Base-by-base conservation (phyloP, 2,329 filamentous ascomycete genomes). In the Venturia nashicola region DNA sequence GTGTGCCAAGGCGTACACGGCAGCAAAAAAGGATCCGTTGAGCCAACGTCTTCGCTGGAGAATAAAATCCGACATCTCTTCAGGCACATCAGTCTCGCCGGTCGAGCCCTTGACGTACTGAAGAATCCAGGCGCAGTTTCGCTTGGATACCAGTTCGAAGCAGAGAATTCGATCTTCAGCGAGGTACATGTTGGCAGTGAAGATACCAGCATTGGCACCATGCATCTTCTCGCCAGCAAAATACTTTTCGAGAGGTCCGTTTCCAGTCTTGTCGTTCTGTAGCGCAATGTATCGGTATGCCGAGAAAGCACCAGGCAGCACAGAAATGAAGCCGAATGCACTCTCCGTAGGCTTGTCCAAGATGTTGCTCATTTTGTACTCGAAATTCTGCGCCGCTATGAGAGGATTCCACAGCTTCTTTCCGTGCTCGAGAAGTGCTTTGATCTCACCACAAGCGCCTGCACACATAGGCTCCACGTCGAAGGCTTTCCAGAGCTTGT, bases 321-420 rank as follows among this genome's bases (percentile, higher is more conserved):
- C 94, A 55, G 90, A 91, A 73, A 99, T 97, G 78, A 97, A 99
- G 59, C 94, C 94, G 75, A 99, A 99, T 0, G 93, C 90, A 4
- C 93, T 97, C 74, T 99, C 94, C 48, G 99, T 80, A 2, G 94
- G 94, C 78, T 99, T 99, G 75, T 99, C 94, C 55, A 99, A 83
- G 72, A 99, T 99, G 72, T 99, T 99, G 75, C 91, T 96, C 89
- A 99, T 96, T 82, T 99, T 99, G 83, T 99, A 99, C 79, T 99
- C 94, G 70, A 99, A 99, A 73, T 99, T 99, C 72, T 99, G 94
- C 0, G 92, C 92, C 2, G 94, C 94, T 27, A 99, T 90, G 5
- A 99, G 83, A 0, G 94, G 94, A 71, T 97, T 99, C 68, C 97
- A 74, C 43, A 99, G 83, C 70, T 95, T 91, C 76, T 89, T 93